Evolutionary conservation across 306 rosid species (phyloP), one percentile per base, ranked within the genome.

Genomic region (Vigna trinervia): DNA sequence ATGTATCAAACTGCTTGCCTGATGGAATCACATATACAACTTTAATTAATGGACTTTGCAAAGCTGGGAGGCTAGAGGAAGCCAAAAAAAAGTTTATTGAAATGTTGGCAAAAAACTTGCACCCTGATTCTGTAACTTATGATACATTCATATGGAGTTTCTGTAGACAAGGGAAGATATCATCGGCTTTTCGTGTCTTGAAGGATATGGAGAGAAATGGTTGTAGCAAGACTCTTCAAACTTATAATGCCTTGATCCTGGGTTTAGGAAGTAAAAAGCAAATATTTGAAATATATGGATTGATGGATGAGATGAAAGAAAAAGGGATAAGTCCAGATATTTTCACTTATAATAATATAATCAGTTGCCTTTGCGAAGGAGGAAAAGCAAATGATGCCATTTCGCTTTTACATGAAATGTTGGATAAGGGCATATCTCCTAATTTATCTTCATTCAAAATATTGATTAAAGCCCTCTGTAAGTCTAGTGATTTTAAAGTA

Each of bases 161-260:
- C 81, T 90, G 97, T 80, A 89, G 90, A 81, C 86, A 88, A 84
- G 97, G 96, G 64, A 94, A 85, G 80, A 79, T 94, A 78, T 90
- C 98, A 63, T 92, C 95, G 3, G 98, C 97, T 20, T 95, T 92
- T 80, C 90, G 88, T 58, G 98, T 95, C 75, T 81, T 95, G 77
- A 95, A 95, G 85, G 97, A 95, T 84, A 92, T 90, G 96, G 96
- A 95, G 86, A 92, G 87, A 89, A 95, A 88, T 77, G 93, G 97
- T 61, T 95, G 97, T 89, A 87, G 76, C 88, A 95, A 88, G 87
- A 95, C 86, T 80, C 89, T 92, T 82, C 91, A 81, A 80, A 95
- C 97, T n/a, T 95, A 95, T 71, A 95, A 95, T 80, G 91, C 97
- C 17, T 80, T 95, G 86, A 92, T 95, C 75, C 67, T 86, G 72